Conservation (phyloP, 176 grass and related monocot species). For the Aechmea fasciata region DNA sequence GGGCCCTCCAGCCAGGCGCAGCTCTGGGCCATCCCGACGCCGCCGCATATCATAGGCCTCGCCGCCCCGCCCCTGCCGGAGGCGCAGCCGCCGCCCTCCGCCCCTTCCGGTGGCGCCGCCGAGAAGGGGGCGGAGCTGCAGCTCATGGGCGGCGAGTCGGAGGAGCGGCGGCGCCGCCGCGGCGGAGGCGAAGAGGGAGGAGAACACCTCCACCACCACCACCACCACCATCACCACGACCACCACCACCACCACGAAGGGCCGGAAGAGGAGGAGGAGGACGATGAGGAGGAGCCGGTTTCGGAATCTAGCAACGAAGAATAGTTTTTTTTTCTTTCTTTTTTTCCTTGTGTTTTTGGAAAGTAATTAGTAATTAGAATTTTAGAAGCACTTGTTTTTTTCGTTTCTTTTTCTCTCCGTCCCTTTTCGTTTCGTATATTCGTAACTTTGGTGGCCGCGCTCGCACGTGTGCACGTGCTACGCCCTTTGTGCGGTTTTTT, state of each 20-base stretch:
- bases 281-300: constrained; percentile 38
- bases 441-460: no score
- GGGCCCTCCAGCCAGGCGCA: constrained; percentile 27
- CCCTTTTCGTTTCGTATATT: no score
- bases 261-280: constrained; percentile 21
- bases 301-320: constrained; percentile 45
- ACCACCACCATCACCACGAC: no score
- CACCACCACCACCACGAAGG: no score
- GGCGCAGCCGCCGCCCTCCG: constrained; percentile 7
- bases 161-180: neutral
- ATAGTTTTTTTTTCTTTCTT: constrained; percentile 15
- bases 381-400: neutral
- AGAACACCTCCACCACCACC: no score
- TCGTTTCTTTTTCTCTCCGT: no score
- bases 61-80: constrained; percentile 4
- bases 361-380: constrained; percentile 16
- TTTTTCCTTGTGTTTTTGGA: constrained; percentile 7
- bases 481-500: no score
- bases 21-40: constrained; percentile 43
- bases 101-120: neutral
- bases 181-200: neutral
- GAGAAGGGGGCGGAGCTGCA: constrained; percentile 24
- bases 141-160: constrained; percentile 9
- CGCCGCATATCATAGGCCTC: constrained; percentile 46
- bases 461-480: no score